Evolutionary conservation across 257 asterid genomes (phyloP).

Genomic region (Penstemon newberryi): DNA sequence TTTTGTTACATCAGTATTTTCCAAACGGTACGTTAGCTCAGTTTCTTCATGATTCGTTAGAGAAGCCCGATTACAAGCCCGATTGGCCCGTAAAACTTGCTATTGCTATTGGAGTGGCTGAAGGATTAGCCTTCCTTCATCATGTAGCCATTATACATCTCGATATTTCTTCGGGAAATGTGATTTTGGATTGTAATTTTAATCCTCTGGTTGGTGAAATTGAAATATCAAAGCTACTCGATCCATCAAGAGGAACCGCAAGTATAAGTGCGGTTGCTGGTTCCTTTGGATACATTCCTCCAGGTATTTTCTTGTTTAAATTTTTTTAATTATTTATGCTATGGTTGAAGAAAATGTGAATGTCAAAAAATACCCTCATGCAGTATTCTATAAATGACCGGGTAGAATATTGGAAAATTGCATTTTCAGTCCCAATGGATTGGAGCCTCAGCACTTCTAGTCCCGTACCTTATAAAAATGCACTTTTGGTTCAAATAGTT

Average conservation of each 20-base stretch:
- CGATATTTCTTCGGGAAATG: constrained; percentile 87
- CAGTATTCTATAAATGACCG: not conserved
- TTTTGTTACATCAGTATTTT: constrained; percentile 63
- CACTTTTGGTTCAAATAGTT: too few species aligned
- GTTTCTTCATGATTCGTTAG: constrained; percentile 58
- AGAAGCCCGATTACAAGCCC: constrained; percentile 55
- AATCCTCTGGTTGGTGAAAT: constrained; percentile 86
- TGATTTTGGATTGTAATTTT: constrained; percentile 70
- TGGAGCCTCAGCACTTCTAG: too few species aligned
- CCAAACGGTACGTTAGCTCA: constrained; percentile 71
- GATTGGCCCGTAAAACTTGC: constrained; percentile 87
- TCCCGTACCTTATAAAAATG: too few species aligned
- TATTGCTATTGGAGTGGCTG: constrained; percentile 88
- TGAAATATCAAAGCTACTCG: constrained; percentile 91
- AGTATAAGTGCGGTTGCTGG: constrained; percentile 99
- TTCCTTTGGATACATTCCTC: constrained; percentile 97
- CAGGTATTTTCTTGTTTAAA: constrained; percentile 50
- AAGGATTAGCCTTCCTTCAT: constrained; percentile 89
- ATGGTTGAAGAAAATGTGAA: not conserved
- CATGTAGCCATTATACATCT: constrained; percentile 88
- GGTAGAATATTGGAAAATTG: too few species aligned
- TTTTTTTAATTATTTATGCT: too few species aligned
- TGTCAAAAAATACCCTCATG: not conserved
- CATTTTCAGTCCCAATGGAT: too few species aligned
- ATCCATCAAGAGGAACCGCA: constrained; percentile 92